Percentiles rank a stretch among this genome's conserved stretches.
Conservation (phyloP, 2,329 filamentous ascomycete genomes). For the Fusarium sp. region DNA sequence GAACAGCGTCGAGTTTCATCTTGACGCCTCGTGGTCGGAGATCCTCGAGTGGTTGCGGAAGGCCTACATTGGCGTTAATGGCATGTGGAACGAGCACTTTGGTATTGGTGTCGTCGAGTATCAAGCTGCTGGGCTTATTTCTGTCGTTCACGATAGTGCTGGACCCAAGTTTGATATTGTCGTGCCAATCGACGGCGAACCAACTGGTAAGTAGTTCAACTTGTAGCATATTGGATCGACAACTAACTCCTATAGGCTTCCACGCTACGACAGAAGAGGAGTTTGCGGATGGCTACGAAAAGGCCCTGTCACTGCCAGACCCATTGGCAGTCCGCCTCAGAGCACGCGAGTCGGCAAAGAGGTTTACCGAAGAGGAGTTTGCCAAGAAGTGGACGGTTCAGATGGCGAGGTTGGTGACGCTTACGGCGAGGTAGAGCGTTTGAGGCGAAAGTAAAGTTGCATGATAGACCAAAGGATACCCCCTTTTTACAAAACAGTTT, state of each 20-base stretch:
- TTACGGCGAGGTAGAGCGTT: conserved; percentile 44
- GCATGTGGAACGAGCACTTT: conserved; percentile 99
- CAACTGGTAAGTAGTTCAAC: conserved; percentile 67
- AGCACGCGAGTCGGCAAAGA: conserved; percentile 77
- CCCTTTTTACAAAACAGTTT: conserved; percentile 36
- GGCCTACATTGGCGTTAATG: conserved; percentile 88
- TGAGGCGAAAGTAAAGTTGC: conserved; percentile 28
- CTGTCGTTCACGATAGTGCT: conserved; percentile 91
- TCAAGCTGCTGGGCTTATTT: conserved; percentile 90
- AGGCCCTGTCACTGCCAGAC: conserved; percentile 75
- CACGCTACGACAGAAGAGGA: conserved; percentile 80
- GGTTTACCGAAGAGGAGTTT: conserved; percentile 91
- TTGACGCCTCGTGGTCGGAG: conserved; percentile 87
- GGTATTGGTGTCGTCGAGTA: conserved; percentile 99
- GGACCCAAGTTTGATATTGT: conserved; percentile 96
- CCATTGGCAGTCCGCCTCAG: conserved; percentile 76
- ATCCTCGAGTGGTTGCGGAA: conserved; percentile 80
- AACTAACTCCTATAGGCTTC: conserved; percentile 66
- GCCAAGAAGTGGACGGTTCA: conserved; percentile 77
- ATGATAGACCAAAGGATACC: conserved; percentile 51
- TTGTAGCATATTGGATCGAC: not conserved
- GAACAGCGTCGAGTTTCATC: conserved; percentile 83
- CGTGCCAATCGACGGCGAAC: conserved; percentile 75
- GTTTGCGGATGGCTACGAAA: conserved; percentile 81
- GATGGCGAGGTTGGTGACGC: conserved; percentile 72